phyloP scores from a whole-genome alignment of 202 grass and related monocot genomes.

The Saccharum hybrid region DNA sequence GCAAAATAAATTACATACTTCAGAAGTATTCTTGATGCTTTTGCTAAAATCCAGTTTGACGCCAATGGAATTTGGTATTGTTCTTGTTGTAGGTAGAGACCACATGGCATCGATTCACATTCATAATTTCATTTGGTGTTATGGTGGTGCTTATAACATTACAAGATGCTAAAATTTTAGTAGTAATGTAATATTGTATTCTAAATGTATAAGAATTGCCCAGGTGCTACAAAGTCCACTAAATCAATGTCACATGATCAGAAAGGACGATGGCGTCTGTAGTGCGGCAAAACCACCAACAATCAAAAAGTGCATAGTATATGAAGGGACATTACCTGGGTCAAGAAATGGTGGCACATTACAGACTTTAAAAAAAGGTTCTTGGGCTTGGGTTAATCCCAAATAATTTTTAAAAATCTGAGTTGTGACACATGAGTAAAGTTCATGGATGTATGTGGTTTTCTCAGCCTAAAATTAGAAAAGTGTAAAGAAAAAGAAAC shows the following conservation, averaged over 20 bases:
- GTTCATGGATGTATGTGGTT: neutral
- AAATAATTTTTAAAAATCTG: neutral
- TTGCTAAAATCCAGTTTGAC: neutral
- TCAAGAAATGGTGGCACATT: neutral
- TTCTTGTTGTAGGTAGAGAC: neutral
- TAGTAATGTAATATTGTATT: neutral
- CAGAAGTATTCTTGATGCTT: neutral
- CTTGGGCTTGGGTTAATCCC: neutral
- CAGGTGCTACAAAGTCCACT: neutral
- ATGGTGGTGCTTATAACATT: neutral
- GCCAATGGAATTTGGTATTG: neutral
- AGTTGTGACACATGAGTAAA: neutral
- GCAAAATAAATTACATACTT: neutral
- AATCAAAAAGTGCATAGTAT: neutral
- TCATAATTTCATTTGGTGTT: neutral
- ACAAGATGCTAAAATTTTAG: slow-evolving; percentile 15
- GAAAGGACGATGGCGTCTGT: neutral
- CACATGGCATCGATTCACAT: neutral
- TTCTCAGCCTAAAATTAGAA: slow-evolving; percentile 20
- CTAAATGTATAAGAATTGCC: neutral
- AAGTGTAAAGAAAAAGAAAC: neutral
- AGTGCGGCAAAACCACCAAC: neutral
- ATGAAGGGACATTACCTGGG: neutral
- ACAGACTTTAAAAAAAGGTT: neutral
- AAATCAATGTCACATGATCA: slow-evolving; percentile 14